Conservation (phyloP, 306 rosid genomes). For the Erythrophleum fordii region DNA sequence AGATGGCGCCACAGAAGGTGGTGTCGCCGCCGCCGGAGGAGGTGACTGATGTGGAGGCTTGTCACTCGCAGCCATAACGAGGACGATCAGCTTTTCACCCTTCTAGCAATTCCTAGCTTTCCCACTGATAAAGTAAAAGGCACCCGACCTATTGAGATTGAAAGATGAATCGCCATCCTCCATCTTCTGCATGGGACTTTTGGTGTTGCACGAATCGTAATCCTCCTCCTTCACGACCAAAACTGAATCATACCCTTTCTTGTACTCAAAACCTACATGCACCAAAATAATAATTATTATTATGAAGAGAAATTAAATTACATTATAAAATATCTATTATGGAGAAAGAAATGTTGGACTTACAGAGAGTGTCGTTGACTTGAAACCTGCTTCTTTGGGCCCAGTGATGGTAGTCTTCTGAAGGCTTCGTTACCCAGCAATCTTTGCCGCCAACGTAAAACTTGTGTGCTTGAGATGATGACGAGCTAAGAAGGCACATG, state of each 20-base stretch:
- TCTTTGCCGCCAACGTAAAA: slow-evolving; percentile 72
- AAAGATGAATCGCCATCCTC: slow-evolving; percentile 56
- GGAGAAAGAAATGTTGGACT: slow-evolving; percentile 20
- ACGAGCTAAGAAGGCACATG: slow-evolving; percentile 17
- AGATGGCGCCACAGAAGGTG: not conserved
- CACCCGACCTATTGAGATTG: slow-evolving; percentile 57
- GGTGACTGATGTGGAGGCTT: not conserved
- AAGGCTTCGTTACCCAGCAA: slow-evolving; percentile 70
- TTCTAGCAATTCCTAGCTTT: slow-evolving; percentile 40
- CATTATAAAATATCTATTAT: not conserved
- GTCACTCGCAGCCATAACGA: slow-evolving; percentile 49
- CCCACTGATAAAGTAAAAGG: slow-evolving; percentile 68
- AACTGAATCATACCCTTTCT: slow-evolving; percentile 64
- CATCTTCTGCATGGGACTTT: slow-evolving; percentile 38
- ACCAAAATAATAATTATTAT: not conserved
- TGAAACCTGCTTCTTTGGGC: slow-evolving; percentile 62
- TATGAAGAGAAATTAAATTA: not conserved
- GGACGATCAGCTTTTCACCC: slow-evolving; percentile 58
- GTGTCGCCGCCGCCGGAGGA: not conserved
- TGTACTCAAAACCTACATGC: slow-evolving; percentile 66
- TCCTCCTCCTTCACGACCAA: slow-evolving; percentile 59
- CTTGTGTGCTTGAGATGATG: slow-evolving; percentile 33
- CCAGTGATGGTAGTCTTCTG: slow-evolving; percentile 61
- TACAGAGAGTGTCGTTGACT: slow-evolving; percentile 75
- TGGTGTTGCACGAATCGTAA: slow-evolving; percentile 57